These are phyloP conservation scores for Fusarium marasasianum DNA, from an alignment of 2,329 filamentous ascomycete genomes.

Conservation along the genomic window DNA sequence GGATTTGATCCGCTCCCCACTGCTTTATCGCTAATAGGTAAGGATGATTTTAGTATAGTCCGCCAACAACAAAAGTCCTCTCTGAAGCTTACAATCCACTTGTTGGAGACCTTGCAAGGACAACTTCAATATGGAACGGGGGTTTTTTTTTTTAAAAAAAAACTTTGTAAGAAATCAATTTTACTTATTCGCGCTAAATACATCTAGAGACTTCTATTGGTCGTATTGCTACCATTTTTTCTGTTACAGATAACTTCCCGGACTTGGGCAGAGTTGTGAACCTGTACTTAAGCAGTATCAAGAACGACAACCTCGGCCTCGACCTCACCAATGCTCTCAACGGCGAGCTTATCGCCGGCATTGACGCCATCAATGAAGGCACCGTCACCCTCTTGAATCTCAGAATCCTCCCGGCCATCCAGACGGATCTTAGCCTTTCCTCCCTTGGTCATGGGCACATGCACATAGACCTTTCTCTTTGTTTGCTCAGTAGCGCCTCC, in stretches of 20 bases:
- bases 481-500: conserved; percentile 60
- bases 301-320: conserved; percentile 76
- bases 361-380: conserved; percentile 75
- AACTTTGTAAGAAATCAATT: not conserved
- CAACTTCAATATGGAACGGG: not conserved
- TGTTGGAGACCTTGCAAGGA: not conserved
- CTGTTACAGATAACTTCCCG: not conserved
- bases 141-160: not conserved
- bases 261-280: not conserved
- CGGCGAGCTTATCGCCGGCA: conserved; percentile 69
- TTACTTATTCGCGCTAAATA: conserved; percentile 20
- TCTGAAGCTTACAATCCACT: not conserved
- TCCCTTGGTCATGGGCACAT: conserved; percentile 81
- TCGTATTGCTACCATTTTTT: not conserved
- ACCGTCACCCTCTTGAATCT: conserved; percentile 80
- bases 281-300: conserved; percentile 63
- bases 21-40: not conserved
- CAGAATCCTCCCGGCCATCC: conserved; percentile 71
- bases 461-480: conserved; percentile 80
- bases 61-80: not conserved
- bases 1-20: not conserved
- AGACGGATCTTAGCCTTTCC: conserved; percentile 77
- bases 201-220: conserved; percentile 5
- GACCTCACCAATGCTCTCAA: conserved; percentile 74
- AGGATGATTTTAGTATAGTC: not conserved